These are phyloP conservation scores for Acanthamoeba triangularis DNA, from an alignment of 208 protist species.

Conservation along the genomic window DNA sequence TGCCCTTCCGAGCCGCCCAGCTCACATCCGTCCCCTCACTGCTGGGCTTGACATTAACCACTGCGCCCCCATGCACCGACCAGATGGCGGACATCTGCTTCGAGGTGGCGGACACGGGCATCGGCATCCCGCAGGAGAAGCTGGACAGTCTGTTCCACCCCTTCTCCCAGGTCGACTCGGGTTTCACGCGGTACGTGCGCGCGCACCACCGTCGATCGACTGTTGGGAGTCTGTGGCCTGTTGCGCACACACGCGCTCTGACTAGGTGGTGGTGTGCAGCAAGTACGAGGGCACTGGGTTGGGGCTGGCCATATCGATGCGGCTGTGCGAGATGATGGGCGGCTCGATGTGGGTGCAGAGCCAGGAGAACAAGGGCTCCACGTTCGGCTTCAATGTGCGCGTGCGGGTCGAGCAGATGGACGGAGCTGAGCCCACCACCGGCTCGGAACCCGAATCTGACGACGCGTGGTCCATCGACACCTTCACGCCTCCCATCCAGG, in stretches of 20 bases:
- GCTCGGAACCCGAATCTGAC: not conserved
- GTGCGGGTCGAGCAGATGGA: not conserved
- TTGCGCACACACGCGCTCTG: too few species aligned
- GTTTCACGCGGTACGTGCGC: not conserved
- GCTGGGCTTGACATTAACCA: too few species aligned
- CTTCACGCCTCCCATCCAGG: too few species aligned
- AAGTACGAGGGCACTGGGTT: conserved; percentile 79
- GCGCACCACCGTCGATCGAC: too few species aligned
- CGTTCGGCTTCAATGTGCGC: conserved; percentile 10
- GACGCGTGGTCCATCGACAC: not conserved
- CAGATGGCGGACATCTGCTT: too few species aligned
- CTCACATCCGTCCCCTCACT: too few species aligned
- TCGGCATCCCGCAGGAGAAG: conserved; percentile 80
- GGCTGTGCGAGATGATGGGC: conserved; percentile 67
- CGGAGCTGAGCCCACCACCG: not conserved
- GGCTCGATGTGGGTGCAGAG: not conserved
- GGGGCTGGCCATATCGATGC: conserved; percentile 39
- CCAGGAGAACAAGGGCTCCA: conserved; percentile 22
- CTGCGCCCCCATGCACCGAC: too few species aligned
- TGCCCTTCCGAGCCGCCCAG: too few species aligned
- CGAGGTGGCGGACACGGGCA: conserved; percentile 82
- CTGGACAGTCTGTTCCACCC: conserved; percentile 71
- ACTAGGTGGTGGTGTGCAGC: too few species aligned
- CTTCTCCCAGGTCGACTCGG: conserved; percentile 72
- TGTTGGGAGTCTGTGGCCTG: too few species aligned